A percentile compares a stretch with the other conserved stretches of the same genome.
Conservation (phyloP, 2,329 filamentous ascomycete species). For the Talaromyces piceae region DNA sequence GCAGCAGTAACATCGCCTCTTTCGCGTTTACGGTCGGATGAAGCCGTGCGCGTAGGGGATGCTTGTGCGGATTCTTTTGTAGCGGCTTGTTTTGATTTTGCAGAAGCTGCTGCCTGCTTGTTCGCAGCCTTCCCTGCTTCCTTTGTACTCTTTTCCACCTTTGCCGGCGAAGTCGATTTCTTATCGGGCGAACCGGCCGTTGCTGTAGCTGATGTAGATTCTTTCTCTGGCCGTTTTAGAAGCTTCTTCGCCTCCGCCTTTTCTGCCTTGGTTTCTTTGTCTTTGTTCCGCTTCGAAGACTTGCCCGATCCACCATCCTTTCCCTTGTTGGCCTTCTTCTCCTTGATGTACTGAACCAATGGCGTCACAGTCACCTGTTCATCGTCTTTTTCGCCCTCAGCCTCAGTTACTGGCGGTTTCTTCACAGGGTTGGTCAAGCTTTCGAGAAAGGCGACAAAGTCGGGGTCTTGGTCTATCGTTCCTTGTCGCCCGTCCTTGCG, state of each 20-base stretch:
- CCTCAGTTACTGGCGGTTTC: slow-evolving; percentile 48
- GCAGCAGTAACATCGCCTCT: slow-evolving; percentile 47
- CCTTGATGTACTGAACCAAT: slow-evolving; percentile 78
- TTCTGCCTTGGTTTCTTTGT: slow-evolving; percentile 34
- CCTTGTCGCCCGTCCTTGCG: slow-evolving; percentile 79
- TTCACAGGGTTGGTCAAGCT: slow-evolving; percentile 67
- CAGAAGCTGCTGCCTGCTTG: slow-evolving; percentile 24
- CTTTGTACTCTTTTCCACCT: slow-evolving; percentile 52
- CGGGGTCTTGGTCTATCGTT: slow-evolving; percentile 91
- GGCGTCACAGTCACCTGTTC: slow-evolving; percentile 74
- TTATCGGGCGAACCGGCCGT: slow-evolving; percentile 22
- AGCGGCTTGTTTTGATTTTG: slow-evolving; percentile 20
- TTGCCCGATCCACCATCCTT: slow-evolving; percentile 50
- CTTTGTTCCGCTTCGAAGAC: slow-evolving; percentile 34
- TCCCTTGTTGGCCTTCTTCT: slow-evolving; percentile 77
- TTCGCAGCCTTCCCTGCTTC: slow-evolving; percentile 55
- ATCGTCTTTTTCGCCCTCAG: slow-evolving; percentile 43
- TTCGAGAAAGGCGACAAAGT: slow-evolving; percentile 90
- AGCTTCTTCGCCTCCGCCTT: slow-evolving; percentile 37
- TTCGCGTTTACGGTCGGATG: slow-evolving; percentile 45
- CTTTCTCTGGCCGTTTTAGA: slow-evolving; percentile 32
- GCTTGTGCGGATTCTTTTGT: slow-evolving; percentile 9
- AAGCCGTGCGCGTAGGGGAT: slow-evolving; percentile 20
- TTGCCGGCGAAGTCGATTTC: slow-evolving; percentile 19
- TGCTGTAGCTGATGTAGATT: slow-evolving; percentile 18